These are phyloP conservation scores for Leccinum aurantiacum DNA, from an alignment of 768 basidiomycete species.

Conservation along the genomic window DNA sequence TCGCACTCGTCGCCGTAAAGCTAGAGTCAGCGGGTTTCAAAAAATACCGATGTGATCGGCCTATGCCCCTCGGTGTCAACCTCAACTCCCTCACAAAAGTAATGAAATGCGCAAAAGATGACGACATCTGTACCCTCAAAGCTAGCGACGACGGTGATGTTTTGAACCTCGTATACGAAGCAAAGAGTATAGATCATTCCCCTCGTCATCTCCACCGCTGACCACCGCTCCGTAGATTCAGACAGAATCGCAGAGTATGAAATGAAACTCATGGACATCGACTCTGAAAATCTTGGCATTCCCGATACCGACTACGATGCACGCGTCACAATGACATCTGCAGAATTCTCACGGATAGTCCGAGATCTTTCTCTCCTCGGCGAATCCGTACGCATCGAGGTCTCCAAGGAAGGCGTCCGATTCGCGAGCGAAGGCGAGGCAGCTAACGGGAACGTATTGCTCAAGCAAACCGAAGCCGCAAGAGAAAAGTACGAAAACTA, in stretches of 20 bases:
- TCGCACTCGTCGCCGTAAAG: conserved; percentile 90
- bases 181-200: conserved; percentile 57
- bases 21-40: conserved; percentile 80
- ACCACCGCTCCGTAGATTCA: conserved; percentile 49
- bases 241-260: conserved; percentile 98
- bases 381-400: conserved; percentile 94
- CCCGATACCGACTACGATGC: conserved; percentile 98
- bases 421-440: conserved; percentile 94
- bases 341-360: conserved; percentile 91
- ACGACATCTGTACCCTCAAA: conserved; percentile 88
- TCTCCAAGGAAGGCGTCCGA: conserved; percentile 91
- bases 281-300: conserved; percentile 90
- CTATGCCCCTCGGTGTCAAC: conserved; percentile 89
- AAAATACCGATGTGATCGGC: conserved; percentile 89
- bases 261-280: conserved; percentile 99
- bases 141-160: conserved; percentile 90
- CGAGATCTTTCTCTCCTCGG: conserved; percentile 88
- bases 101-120: conserved; percentile 95
- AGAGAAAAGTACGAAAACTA: conserved; percentile 39
- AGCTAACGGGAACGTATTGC: conserved; percentile 82
- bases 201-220: background rate
- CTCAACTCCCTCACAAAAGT: conserved; percentile 90
- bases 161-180: conserved; percentile 87
- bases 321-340: conserved; percentile 79
- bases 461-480: conserved; percentile 71